phyloP scores from a whole-genome alignment of 495 filamentous ascomycete genomes.

The Cercophora sp. region DNA sequence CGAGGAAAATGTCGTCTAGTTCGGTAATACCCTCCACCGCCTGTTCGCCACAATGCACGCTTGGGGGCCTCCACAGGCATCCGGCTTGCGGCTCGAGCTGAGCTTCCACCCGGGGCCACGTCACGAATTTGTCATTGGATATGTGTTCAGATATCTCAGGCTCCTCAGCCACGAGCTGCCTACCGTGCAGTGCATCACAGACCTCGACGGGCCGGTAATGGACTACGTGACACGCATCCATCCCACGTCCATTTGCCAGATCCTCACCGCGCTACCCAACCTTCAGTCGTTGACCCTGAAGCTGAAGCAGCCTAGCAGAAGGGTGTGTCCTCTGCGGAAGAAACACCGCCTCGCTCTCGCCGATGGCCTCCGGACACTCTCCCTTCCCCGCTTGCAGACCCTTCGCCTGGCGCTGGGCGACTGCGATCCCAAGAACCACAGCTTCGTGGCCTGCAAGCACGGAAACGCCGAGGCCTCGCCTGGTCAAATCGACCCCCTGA shows the following conservation, averaged over 20 bases:
- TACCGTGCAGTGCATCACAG: background rate
- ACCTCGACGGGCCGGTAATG: background rate
- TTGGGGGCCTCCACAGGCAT: background rate
- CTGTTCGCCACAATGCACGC: slow-evolving; percentile 2
- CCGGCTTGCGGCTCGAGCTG: background rate
- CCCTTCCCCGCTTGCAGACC: background rate
- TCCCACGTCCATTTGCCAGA: slow-evolving; percentile 1
- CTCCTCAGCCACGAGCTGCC: background rate
- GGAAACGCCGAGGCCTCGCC: background rate
- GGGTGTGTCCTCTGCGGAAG: background rate
- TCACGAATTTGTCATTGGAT: too few species aligned
- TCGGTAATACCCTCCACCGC: background rate
- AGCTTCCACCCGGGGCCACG: background rate
- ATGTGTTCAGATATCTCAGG: background rate
- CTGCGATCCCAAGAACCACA: slow-evolving; percentile 1
- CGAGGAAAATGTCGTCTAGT: background rate
- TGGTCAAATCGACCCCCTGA: background rate
- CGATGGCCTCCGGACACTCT: background rate
- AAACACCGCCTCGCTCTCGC: slow-evolving; percentile 5
- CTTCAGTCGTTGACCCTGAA: background rate
- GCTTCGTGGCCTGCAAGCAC: slow-evolving; percentile 1
- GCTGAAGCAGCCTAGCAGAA: background rate
- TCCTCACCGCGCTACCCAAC: slow-evolving; percentile 3
- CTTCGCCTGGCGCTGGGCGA: background rate
- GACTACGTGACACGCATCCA: background rate